Evolutionary conservation across 2,329 filamentous ascomycete species (phyloP).

Genomic region (Aspergillus brunneoviolaceus): DNA sequence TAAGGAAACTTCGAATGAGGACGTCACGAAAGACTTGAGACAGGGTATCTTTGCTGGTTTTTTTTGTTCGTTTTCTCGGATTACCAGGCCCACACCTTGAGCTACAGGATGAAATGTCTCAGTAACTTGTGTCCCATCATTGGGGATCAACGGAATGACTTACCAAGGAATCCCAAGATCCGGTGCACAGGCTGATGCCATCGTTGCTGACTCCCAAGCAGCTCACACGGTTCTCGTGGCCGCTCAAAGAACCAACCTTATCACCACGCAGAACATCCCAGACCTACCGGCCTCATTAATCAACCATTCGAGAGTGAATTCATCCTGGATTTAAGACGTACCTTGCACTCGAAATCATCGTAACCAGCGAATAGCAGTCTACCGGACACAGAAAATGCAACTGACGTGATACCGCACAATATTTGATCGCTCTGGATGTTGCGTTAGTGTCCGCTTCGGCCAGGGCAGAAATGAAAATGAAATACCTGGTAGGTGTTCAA

Average conservation of each 20-base stretch:
- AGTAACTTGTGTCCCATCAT: conserved; percentile 5
- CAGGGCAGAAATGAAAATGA: background rate
- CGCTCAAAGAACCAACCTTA: conserved; percentile 93
- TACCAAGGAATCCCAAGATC: conserved; percentile 99
- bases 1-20: conserved; percentile 36
- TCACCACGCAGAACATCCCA: conserved; percentile 97
- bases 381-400: conserved; percentile 95
- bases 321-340: conserved; percentile 46
- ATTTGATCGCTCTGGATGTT: conserved; percentile 81
- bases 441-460: conserved; percentile 8
- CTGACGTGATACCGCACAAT: conserved; percentile 95
- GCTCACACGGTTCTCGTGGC: conserved; percentile 98
- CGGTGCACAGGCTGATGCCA: conserved; percentile 97
- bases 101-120: conserved; percentile 49
- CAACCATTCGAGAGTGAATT: conserved; percentile 8
- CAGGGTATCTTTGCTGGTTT: conserved; percentile 38
- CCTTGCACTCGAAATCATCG: conserved; percentile 99
- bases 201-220: conserved; percentile 98
- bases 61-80: conserved; percentile 22
- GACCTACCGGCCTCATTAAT: conserved; percentile 60
- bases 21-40: conserved; percentile 37
- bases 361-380: conserved; percentile 95
- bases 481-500: conserved; percentile 63
- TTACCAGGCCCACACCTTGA: conserved; percentile 86
- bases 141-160: conserved; percentile 41